These are phyloP conservation scores for Arabidopsis suecica DNA, from an alignment of 345 rosid genomes.

Conservation along the genomic window DNA sequence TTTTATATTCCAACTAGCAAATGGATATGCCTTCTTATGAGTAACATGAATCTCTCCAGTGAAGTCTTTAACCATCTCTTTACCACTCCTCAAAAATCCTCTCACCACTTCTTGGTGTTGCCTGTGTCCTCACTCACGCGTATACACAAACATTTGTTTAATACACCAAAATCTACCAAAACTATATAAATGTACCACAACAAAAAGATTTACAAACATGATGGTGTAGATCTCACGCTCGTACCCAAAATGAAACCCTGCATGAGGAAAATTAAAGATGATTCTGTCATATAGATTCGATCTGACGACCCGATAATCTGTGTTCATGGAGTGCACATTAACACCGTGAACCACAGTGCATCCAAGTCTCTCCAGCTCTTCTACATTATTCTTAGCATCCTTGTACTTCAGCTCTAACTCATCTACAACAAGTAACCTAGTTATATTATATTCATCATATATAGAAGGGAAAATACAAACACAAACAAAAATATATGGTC, in stretches of 20 bases:
- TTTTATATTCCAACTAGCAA: conserved; percentile 45
- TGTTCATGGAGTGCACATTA: conserved; percentile 38
- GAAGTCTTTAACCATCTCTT: conserved; percentile 31
- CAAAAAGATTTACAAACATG: not conserved
- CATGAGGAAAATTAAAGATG: conserved; percentile 51
- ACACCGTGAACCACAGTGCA: conserved; percentile 44
- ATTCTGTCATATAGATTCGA: conserved; percentile 36
- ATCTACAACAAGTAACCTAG: conserved; percentile 11
- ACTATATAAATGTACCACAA: not conserved
- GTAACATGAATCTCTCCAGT: conserved; percentile 59
- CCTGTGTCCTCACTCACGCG: conserved; percentile 13
- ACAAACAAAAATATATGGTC: too few relatives aligned
- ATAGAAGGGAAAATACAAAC: too few relatives aligned
- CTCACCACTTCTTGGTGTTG: conserved; percentile 41
- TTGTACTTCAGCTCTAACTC: conserved; percentile 19
- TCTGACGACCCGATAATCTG: not conserved
- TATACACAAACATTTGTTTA: not conserved
- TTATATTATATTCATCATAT: too few relatives aligned
- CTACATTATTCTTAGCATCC: conserved; percentile 30
- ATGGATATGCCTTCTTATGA: conserved; percentile 53
- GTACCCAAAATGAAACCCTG: conserved; percentile 34
- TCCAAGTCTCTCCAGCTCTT: conserved; percentile 25
- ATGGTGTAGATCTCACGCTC: not conserved
- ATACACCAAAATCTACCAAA: not conserved
- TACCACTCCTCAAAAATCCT: conserved; percentile 51